phyloP scores from a whole-genome alignment of 495 filamentous ascomycete species.

The Penicillium robsamsonii region DNA sequence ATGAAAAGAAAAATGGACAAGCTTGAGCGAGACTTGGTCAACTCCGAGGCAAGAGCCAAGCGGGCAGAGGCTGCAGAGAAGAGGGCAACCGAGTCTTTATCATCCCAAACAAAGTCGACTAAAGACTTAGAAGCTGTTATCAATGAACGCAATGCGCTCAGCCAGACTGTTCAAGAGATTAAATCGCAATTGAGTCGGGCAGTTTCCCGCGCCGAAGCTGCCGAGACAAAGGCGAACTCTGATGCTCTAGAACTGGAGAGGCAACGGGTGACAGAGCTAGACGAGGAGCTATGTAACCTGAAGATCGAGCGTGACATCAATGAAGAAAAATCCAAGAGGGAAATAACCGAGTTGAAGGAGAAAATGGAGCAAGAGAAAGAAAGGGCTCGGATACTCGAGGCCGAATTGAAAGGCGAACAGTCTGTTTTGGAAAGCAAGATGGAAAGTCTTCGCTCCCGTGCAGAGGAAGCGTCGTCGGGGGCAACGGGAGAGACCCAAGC shows the following conservation, averaged over 20 bases:
- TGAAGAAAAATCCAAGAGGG: slow-evolving; percentile 65
- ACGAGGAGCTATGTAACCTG: slow-evolving; percentile 66
- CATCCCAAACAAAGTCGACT: slow-evolving; percentile 62
- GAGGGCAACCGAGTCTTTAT: slow-evolving; percentile 60
- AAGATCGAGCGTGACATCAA: slow-evolving; percentile 75
- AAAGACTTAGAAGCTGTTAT: slow-evolving; percentile 68
- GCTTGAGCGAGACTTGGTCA: slow-evolving; percentile 59
- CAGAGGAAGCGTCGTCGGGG: slow-evolving; percentile 87
- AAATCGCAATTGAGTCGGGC: slow-evolving; percentile 69
- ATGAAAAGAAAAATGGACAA: slow-evolving; percentile 60
- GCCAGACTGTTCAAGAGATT: slow-evolving; percentile 64
- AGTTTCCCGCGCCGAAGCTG: slow-evolving; percentile 61
- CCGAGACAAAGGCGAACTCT: slow-evolving; percentile 62
- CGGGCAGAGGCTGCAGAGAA: slow-evolving; percentile 68
- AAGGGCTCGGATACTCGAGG: slow-evolving; percentile 63
- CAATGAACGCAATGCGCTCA: slow-evolving; percentile 64
- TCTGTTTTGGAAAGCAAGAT: slow-evolving; percentile 81
- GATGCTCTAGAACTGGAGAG: slow-evolving; percentile 71
- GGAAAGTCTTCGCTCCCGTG: slow-evolving; percentile 78
- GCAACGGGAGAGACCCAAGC: slow-evolving; percentile 79
- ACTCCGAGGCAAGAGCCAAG: slow-evolving; percentile 56
- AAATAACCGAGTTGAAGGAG: slow-evolving; percentile 66
- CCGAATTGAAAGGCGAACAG: slow-evolving; percentile 81
- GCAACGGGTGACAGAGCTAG: slow-evolving; percentile 62
- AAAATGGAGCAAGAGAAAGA: slow-evolving; percentile 74